Evolutionary conservation across 331 rosid species (phyloP), one percentile per base, ranked within the genome.

Genomic region (Acacia concinna): DNA sequence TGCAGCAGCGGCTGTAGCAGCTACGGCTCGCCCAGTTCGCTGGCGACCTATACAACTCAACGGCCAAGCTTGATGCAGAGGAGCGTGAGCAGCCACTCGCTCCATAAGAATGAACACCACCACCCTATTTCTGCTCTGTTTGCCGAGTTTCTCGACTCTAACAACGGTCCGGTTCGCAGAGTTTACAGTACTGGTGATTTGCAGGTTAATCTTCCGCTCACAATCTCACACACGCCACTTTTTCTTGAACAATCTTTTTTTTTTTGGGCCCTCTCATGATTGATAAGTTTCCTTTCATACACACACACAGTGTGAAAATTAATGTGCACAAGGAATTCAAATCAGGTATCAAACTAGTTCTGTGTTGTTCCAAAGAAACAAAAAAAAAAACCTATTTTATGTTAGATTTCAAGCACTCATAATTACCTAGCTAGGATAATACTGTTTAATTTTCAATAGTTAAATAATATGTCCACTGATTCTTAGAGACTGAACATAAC

Each of bases 101-200:
- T 92, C n/a, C 87, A 49, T 23, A 91, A 87, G 88, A 84, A 69
- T 46, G 82, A 86, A 27, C n/a, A 63, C 75, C 90, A 78, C 80
- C 87, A 86, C 15, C 82, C 74, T 17, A 71, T 85, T 43, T 79
- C 90, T 11, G 41, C 79, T 59, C 56, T 86, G 0, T 65, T 84
- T 2, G 51, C 85, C 8, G 81, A 86, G 76, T 81, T 90, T 20
- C 18, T 88, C 4, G 86, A 92, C 63, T 62, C 67, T 1, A 87
- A 88, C 1, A 25, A 81, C 47, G 75, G 71, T 73, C 87, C 84
- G 1, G 88, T 88, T 4, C 82, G 97, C 28, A 78, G 96, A 82
- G 97, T 80, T 71, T 87, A 77, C 84, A 91, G 98, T 70, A 79
- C 96, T 38, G 97, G 89, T 8, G 97, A 91, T 77, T 83, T 91